Evolutionary conservation across 2,329 filamentous ascomycete species (phyloP), one percentile per base, ranked within the genome.

Genomic region (Ascochyta fabae): DNA sequence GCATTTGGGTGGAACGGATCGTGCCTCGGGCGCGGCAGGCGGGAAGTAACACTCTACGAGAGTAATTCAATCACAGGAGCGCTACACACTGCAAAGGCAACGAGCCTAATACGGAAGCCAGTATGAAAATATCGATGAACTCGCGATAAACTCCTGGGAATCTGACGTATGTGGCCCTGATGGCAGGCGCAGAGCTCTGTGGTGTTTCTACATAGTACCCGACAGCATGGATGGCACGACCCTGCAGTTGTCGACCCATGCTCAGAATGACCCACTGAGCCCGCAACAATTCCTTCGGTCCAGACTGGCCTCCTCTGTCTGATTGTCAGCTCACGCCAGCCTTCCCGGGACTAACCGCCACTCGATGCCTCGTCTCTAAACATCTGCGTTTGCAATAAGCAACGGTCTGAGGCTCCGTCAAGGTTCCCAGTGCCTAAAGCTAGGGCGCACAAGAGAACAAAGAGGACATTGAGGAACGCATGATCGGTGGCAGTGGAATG

Each of bases 121-220:
- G 2, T 3, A 12, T 12, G 39, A 10, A 6, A 24, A 31, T 10
- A 39, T n/a, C 24, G 19, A 24, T 6, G 12, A 31, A 10, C 16
- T 43, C 24, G 39, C 13, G 16, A 19, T 29, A 15, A 43, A 1
- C 26, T 26, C 34, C 16, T 27, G 19, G 19, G 22, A 15, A 3
- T 44, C 41, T 54, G 51, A 48, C 45, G 39, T 48, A 54, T 44
- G 39, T n/a, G 13, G 49, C 39, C 31, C 7, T 15, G 33, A 26
- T 41, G 15, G 33, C 24, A 23, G 34, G 44, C 24, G 35, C 44
- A 44, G 43, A 45, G 12, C 19, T 15, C 7, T 22, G 40, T 31
- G 26, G 8, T 42, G 29, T 48, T 6, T 15, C 12, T 16, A 27
- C 39, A 36, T 22, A 13, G n/a, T 5, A 36, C 38, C 43, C 50